phyloP scores from a whole-genome alignment of 169 alveolate species.

The Eimeria sp. region DNA sequence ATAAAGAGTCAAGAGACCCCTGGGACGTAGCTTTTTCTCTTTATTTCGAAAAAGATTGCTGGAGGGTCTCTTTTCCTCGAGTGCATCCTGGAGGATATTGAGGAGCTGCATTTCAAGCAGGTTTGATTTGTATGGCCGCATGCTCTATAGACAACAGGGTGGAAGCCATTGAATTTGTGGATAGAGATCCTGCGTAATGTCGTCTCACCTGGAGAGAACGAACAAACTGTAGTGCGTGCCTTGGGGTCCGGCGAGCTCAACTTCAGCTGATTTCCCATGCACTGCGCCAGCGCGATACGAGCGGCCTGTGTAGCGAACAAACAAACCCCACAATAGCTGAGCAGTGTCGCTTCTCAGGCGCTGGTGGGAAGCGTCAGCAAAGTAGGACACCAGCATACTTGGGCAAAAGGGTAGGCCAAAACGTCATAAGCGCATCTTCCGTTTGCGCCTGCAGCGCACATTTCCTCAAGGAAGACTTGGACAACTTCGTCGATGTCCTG shows the following conservation, averaged over 20 bases:
- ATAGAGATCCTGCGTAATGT: neutral
- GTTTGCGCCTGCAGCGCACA: neutral
- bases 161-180: neutral
- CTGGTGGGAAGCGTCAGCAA: neutral
- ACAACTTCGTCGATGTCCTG: slow-evolving; percentile 39
- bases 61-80: neutral
- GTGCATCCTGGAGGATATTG: neutral
- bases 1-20: neutral
- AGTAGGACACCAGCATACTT: neutral
- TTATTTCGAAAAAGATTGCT: neutral
- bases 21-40: neutral
- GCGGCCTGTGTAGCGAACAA: slow-evolving; percentile 15
- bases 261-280: slow-evolving; percentile 15
- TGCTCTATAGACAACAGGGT: neutral
- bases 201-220: slow-evolving; percentile 37
- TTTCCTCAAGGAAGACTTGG: neutral
- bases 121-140: neutral
- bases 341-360: neutral
- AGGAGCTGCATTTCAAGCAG: neutral
- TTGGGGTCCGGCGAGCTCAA: neutral
- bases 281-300: slow-evolving; percentile 32
- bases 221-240: neutral
- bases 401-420: slow-evolving; percentile 45
- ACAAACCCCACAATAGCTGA: neutral
- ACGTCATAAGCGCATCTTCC: slow-evolving; percentile 9